Base-by-base conservation (phyloP, 2,329 filamentous ascomycete genomes). In the Aspergillus eucalypticola region DNA sequence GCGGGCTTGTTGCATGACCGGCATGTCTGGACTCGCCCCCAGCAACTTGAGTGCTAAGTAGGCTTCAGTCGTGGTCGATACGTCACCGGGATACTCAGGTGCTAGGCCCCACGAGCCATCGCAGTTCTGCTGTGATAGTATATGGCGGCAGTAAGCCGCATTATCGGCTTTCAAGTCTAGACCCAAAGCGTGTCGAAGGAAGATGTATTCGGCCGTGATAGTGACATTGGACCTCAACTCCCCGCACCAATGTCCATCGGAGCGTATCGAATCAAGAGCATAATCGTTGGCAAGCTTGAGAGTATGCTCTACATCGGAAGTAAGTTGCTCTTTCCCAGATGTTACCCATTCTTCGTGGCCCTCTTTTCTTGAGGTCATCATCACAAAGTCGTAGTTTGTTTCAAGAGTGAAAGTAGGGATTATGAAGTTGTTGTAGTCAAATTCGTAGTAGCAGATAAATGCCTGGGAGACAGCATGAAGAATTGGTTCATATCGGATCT, bases 41-140 rank as follows among this genome's bases (percentile, higher is more conserved):
- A 78, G 60, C 5, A 77, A 68, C 56, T 73, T 75, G 41, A 77
- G 59, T 0, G 73, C 74, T 1, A 77, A 60, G 42, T 77, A 77
- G 1, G 69, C 71, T 53, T 77, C 75, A 1, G 66, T 66, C 1
- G 69, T 70, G 0, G 66, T 68, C 2, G 74, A 70, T 4, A 69
- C 58, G 67, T 72, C 62, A 2, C 69, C 69, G 2, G 60, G 59
- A 17, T 59, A 44, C 2, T 62, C 57, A 1, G 71, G 70, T 0
- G 69, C 73, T 10, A 73, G 21, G 3, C 64, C 61, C 73, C 71
- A 76, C 1, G 72, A 73, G 3, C 74, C 74, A 60, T 76, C 71
- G 0, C 25, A 13, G 8, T 69, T 68, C 17, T 73, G 72, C 11
- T 66, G 35, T 2, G 64, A 66, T 1, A 68, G 56, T 0, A 69